phyloP scores from a whole-genome alignment of 345 rosid genomes.

The Linum trigynum region DNA sequence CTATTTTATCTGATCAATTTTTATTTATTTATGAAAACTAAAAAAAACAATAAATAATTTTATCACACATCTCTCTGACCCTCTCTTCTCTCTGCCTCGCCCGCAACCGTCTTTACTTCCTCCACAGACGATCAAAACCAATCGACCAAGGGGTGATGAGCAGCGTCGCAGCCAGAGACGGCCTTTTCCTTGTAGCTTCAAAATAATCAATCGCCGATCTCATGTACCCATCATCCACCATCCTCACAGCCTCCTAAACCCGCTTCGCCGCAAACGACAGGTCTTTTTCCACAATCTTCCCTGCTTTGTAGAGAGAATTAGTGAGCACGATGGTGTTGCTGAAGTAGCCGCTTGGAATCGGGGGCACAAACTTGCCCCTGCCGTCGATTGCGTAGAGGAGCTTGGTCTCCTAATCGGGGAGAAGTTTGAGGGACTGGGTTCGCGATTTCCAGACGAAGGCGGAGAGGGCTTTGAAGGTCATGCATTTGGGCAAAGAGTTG shows the following conservation, averaged over 20 bases:
- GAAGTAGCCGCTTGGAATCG: conserved; percentile 54
- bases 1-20: no score
- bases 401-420: conserved; percentile 61
- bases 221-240: conserved; percentile 70
- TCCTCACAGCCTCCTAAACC: conserved; percentile 51
- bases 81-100: no score
- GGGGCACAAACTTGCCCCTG: conserved; percentile 51
- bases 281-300: conserved; percentile 49
- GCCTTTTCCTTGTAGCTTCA: conserved; percentile 72
- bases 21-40: no score
- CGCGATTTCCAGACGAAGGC: conserved; percentile 79
- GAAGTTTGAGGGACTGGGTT: conserved; percentile 47
- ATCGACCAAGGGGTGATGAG: conserved; percentile 79
- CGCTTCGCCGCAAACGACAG: conserved; percentile 40
- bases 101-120: no score
- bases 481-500: conserved; percentile 37
- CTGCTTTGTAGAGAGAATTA: conserved; percentile 45
- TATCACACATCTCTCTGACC: no score
- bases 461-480: conserved; percentile 64
- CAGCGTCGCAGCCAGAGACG: conserved; percentile 63
- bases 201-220: conserved; percentile 85
- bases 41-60: no score
- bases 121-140: no score
- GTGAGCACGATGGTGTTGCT: conserved; percentile 77
- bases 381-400: conserved; percentile 85